Base-by-base conservation (phyloP, 768 basidiomycete species). In the Saitozyma podzolica region DNA sequence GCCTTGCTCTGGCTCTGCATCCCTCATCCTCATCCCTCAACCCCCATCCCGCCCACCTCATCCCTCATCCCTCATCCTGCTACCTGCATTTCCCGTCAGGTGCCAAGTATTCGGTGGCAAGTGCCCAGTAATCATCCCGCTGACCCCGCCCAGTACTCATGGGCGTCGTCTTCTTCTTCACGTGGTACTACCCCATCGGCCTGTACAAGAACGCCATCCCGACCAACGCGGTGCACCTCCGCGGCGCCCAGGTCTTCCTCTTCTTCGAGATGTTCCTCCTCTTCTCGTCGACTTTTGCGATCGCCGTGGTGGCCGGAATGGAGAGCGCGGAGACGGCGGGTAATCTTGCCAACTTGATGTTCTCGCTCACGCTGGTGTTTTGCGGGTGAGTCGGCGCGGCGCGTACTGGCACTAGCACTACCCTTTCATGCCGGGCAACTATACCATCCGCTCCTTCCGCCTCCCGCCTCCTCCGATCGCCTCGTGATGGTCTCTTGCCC, bases 231-330 rank as follows among this genome's bases (percentile, higher is more conserved):
- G 78, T 82, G 5, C 60, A 68, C 57, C 76, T 78, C 49, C 80
- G 83, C 14, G 82, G 82, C 3, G 78, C 63, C 17, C 75, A 82
- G n/a, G 79, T 83, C 75, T 83, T 80, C 77, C 71, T 83, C 17
- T 79, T 79, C 67, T 13, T 47, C 40, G 54, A 37, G 20, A 49
- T 48, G 42, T 84, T 84, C 81, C 67, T 83, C 58, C 64, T 82
- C 54, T 83, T 82, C 63, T 77, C 76, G 9, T 63, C 65, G 42
- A 79, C 76, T 0, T 79, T 79, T 58, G 67, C 80, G 9, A 76
- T 80, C 61, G 73, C 80, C 65, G 61, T 81, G 41, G 80, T 83
- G 9, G 80, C 81, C 3, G 78, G 75, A 14, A 75, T 75, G 49
- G 76, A 78, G 0, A 73, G 76, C 13, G 81, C 81, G 37, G 81